Evolutionary conservation across 2,329 filamentous ascomycete genomes (phyloP).

Genomic region (Ambrosiella beaveri): DNA sequence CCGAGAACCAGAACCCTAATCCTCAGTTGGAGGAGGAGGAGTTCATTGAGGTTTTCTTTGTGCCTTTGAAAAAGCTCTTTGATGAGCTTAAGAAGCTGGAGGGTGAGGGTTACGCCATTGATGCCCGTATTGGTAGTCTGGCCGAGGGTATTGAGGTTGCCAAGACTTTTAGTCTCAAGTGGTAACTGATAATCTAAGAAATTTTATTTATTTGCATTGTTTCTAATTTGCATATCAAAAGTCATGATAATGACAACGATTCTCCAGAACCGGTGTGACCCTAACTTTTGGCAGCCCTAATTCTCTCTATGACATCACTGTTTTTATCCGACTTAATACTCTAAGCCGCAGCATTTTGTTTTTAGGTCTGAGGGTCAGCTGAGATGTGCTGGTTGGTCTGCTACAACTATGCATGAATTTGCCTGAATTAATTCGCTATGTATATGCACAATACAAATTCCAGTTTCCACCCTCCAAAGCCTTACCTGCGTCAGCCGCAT

Average conservation of each 20-base stretch:
- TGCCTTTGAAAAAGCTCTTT: slow-evolving; percentile 47
- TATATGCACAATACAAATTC: not conserved
- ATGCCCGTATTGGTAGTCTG: slow-evolving; percentile 59
- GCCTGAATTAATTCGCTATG: not conserved
- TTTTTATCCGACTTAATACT: not conserved
- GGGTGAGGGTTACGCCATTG: slow-evolving; percentile 56
- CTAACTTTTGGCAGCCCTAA: not conserved
- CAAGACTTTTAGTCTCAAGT: slow-evolving; percentile 31
- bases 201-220: too few relatives aligned
- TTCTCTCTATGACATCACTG: not conserved
- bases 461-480: not conserved
- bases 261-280: not conserved
- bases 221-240: too few relatives aligned
- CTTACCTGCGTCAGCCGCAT: too few relatives aligned
- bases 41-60: slow-evolving; percentile 64
- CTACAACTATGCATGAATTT: not conserved
- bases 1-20: slow-evolving; percentile 51
- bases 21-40: slow-evolving; percentile 62
- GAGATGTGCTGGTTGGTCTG: too few relatives aligned
- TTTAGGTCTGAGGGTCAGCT: not conserved
- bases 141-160: slow-evolving; percentile 64
- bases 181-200: slow-evolving; percentile 14
- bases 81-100: slow-evolving; percentile 50
- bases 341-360: not conserved
- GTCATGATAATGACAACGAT: not conserved